These are phyloP conservation scores for Glonium stellatum DNA, from an alignment of 495 filamentous ascomycete genomes.

Conservation along the genomic window DNA sequence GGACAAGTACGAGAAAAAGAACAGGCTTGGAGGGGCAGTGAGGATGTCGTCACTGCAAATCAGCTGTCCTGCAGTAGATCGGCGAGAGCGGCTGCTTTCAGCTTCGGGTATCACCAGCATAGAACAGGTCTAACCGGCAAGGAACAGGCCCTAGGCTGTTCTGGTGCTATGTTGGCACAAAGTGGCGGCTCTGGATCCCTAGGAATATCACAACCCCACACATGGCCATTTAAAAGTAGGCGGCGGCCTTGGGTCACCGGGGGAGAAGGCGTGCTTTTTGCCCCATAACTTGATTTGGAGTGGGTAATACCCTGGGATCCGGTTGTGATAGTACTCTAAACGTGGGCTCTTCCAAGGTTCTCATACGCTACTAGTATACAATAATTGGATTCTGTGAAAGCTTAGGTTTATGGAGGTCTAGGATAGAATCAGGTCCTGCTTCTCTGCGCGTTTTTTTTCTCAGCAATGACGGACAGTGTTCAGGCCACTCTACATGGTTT, in stretches of 20 bases:
- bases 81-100: not conserved
- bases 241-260: not conserved
- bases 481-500: not conserved
- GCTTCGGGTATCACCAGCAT: not conserved
- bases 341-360: slow-evolving; percentile 6
- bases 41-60: slow-evolving; percentile 1
- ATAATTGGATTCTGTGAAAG: not conserved
- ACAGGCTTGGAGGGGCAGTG: slow-evolving; percentile 1
- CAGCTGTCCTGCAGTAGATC: slow-evolving; percentile 2
- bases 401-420: not conserved
- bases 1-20: not conserved
- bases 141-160: not conserved
- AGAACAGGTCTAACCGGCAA: not conserved
- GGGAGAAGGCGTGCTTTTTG: not conserved
- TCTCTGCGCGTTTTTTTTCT: not conserved
- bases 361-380: not conserved
- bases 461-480: not conserved
- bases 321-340: not conserved
- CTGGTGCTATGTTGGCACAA: not conserved
- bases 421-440: not conserved
- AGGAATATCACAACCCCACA: not conserved
- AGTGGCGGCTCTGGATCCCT: slow-evolving; percentile 3
- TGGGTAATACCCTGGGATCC: not conserved
- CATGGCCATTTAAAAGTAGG: not conserved
- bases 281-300: not conserved